Evolutionary conservation across 352 stramenopile genomes (phyloP).

Genomic region (Pythium vanterpoolii): DNA sequence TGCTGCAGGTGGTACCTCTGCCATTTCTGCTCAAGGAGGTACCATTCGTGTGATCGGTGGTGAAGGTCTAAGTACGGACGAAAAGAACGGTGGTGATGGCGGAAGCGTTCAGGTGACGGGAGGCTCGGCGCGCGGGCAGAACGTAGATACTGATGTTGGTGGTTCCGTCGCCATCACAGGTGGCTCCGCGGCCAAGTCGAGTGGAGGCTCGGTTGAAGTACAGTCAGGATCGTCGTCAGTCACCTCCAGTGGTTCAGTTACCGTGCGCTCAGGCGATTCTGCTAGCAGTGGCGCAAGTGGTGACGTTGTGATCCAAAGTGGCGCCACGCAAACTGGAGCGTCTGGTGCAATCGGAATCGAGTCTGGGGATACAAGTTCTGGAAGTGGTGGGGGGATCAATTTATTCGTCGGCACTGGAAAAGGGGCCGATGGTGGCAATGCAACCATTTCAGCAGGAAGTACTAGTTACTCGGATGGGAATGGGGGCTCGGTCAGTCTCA

Average conservation of each 20-base stretch:
- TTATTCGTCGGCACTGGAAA: constrained; percentile 40
- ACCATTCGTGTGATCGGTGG: constrained; percentile 46
- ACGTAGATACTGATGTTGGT: constrained; percentile 33
- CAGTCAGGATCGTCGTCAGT: constrained; percentile 32
- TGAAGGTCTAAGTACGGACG: constrained; percentile 36
- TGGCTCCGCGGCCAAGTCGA: constrained; percentile 36
- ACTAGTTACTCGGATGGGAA: constrained; percentile 29
- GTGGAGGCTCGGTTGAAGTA: constrained; percentile 45
- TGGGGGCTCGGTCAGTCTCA: constrained; percentile 40
- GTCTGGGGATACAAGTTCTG: constrained; percentile 37
- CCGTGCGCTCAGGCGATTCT: constrained; percentile 33
- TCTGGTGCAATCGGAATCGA: constrained; percentile 45
- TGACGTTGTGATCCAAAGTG: constrained; percentile 32
- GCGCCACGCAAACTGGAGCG: constrained; percentile 26
- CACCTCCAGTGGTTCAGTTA: constrained; percentile 44
- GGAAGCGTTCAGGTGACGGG: constrained; percentile 47
- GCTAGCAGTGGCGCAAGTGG: constrained; percentile 29
- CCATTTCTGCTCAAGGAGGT: constrained; percentile 37
- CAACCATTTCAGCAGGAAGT: constrained; percentile 38
- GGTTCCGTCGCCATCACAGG: constrained; percentile 35
- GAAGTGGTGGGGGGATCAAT: constrained; percentile 39
- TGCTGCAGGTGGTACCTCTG: constrained; percentile 33
- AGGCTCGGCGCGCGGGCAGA: constrained; percentile 40
- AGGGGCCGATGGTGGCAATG: constrained; percentile 33
- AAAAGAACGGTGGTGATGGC: constrained; percentile 57